Percentiles rank a stretch among this genome's conserved stretches.
Evolutionary conservation across 2,329 filamentous ascomycete genomes (phyloP).

Genomic region (Fragosphaeria purpurea): DNA sequence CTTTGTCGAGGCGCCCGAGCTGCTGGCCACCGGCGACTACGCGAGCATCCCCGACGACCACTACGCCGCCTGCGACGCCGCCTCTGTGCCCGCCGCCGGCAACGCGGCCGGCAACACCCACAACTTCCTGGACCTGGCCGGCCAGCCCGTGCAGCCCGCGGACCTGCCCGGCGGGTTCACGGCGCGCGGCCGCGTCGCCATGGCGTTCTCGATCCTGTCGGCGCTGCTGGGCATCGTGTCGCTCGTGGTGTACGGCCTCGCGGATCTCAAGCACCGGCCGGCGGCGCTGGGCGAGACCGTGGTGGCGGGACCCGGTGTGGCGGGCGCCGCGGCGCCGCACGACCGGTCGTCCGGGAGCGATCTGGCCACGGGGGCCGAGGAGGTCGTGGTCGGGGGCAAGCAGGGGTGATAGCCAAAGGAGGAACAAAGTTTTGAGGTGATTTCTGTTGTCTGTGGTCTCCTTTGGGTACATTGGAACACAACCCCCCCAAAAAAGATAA

Average conservation of each 20-base stretch:
- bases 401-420: not conserved
- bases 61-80: conserved; percentile 42
- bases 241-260: conserved; percentile 57
- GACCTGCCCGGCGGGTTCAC: conserved; percentile 36
- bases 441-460: no score
- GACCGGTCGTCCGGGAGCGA: conserved; percentile 3
- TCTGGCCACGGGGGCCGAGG: not conserved
- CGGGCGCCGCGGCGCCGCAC: no score
- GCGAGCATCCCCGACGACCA: conserved; percentile 51
- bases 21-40: conserved; percentile 43
- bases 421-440: not conserved
- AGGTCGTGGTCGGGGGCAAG: not conserved
- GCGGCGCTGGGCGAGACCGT: not conserved
- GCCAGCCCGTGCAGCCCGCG: conserved; percentile 14
- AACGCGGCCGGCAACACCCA: conserved; percentile 20
- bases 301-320: no score
- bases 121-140: conserved; percentile 17
- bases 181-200: conserved; percentile 58
- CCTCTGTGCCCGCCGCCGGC: conserved; percentile 14
- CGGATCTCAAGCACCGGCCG: conserved; percentile 15
- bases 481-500: no score
- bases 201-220: conserved; percentile 61
- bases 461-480: no score
- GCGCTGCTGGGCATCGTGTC: conserved; percentile 59
- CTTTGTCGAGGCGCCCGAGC: conserved; percentile 52